Conservation (phyloP, 495 filamentous ascomycete species). For the Penicillium verhagenii region DNA sequence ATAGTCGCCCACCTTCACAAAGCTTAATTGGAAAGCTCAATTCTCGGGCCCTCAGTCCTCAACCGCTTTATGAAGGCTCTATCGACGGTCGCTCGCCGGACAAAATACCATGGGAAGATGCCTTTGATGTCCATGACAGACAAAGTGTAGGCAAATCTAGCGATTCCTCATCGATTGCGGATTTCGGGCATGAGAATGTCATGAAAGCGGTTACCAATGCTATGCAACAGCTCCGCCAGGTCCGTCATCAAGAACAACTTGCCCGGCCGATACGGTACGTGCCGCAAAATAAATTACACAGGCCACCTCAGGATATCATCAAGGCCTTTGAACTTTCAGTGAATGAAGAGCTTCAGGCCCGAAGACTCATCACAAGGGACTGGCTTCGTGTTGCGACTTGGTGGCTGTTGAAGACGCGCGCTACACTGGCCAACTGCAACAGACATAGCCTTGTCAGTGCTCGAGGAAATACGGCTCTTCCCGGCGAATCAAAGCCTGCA, state of each 20-base stretch:
- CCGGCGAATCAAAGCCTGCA: constrained; percentile 20
- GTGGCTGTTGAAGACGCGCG: constrained; percentile 43
- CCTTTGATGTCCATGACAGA: constrained; percentile 4
- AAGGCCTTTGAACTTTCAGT: constrained; percentile 23
- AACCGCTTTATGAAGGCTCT: constrained; percentile 2
- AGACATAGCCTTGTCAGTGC: constrained; percentile 22
- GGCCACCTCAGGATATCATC: constrained; percentile 24
- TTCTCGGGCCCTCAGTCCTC: constrained; percentile 1
- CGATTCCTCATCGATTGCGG: neutral
- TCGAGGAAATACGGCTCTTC: constrained; percentile 27
- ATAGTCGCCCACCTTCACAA: constrained; percentile 3
- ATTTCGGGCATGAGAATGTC: constrained; percentile 15
- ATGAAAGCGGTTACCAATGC: constrained; percentile 28
- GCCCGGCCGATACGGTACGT: constrained; percentile 32
- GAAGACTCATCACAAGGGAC: constrained; percentile 30
- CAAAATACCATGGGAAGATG: neutral
- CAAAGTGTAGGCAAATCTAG: constrained; percentile 2
- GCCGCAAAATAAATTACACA: constrained; percentile 30
- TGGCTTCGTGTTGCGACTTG: constrained; percentile 44
- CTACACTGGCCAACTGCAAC: constrained; percentile 26
- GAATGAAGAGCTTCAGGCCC: constrained; percentile 24
- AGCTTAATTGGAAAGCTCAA: neutral
- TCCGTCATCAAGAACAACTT: constrained; percentile 29
- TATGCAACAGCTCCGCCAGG: constrained; percentile 31
- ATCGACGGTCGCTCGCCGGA: constrained; percentile 11